Evolutionary conservation across 495 filamentous ascomycete species (phyloP), one percentile per base, ranked within the genome.

Genomic region (Aspergillus cavernicola): DNA sequence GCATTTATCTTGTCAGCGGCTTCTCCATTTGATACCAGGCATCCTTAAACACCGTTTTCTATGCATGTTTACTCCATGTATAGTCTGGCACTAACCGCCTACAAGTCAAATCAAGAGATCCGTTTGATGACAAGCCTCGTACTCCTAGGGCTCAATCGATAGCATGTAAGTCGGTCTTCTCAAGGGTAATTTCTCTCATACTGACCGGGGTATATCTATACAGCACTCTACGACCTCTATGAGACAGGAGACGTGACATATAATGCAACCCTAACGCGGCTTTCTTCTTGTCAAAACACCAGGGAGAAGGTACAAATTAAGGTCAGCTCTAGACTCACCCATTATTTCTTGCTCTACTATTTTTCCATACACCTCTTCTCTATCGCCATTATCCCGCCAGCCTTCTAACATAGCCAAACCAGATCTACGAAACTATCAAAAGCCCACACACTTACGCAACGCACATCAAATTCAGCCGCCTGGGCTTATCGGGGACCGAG

Each of bases 401-500:
- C 24, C 3, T 9, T 2, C 42, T 45, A 22, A 45, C 28, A 20
- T 13, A 4, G 32, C 12, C 33, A 16, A 49, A 43, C 24, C 28
- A 84, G 81, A 65, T 85, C 51, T 85, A 74, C 58, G 74, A 83
- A 58, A 70, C 76, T 0, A 66, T 75, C 53, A 55, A 68, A 7
- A 37, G 60, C 5, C 80, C 80, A 2, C 65, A 69, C 46, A 66
- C 61, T 13, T 86, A 83, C 61, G 63, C 71, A 8, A 58, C 66
- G 2, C 67, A 66, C 26, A 55, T 60, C 39, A 74, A 66, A 41
- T 76, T 71, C 47, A 68, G 58, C 18, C 61, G 68, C 0, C 52
- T 60, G 2, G 71, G 73, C 0, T 57, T 29, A 24, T 58, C 56
- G 0, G 45, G 38, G 1, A 48, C 59, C 2, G 56, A 73, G 2